Conservation (phyloP, 2,329 filamentous ascomycete genomes). For the Didymella exigua region DNA sequence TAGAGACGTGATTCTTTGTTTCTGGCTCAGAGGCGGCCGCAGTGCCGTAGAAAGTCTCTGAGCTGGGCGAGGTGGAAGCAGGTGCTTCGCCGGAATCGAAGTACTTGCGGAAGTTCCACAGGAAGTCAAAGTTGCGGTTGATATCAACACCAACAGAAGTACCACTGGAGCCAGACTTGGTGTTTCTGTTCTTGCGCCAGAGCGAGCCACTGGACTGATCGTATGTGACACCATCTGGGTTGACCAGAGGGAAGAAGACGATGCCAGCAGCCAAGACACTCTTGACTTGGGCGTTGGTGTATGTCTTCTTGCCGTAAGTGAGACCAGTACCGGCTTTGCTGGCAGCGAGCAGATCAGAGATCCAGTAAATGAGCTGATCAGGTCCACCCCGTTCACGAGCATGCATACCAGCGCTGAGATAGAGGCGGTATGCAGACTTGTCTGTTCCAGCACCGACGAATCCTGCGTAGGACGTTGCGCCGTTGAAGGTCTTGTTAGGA, state of each 20-base stretch:
- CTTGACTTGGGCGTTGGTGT: constrained; percentile 59
- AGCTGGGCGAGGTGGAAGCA: constrained; percentile 53
- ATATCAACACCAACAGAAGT: constrained; percentile 41
- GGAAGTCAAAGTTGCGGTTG: constrained; percentile 57
- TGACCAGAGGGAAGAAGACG: constrained; percentile 54
- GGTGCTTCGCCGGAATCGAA: constrained; percentile 47
- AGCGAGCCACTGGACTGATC: constrained; percentile 41
- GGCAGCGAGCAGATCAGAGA: constrained; percentile 62
- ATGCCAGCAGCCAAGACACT: constrained; percentile 60
- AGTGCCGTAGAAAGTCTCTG: constrained; percentile 59
- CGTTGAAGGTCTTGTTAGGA: constrained; percentile 54
- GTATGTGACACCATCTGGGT: constrained; percentile 46
- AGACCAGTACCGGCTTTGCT: constrained; percentile 57
- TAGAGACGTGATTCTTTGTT: constrained; percentile 60
- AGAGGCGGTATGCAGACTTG: constrained; percentile 53
- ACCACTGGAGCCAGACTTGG: constrained; percentile 47
- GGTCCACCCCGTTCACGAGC: constrained; percentile 64
- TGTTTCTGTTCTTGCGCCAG: constrained; percentile 48
- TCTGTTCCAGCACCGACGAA: constrained; percentile 55
- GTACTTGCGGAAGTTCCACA: constrained; percentile 61
- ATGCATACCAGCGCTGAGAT: constrained; percentile 61
- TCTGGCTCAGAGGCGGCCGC: constrained; percentile 62
- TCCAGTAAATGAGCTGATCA: constrained; percentile 63
- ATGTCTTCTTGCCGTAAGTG: constrained; percentile 59
- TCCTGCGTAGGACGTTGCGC: constrained; percentile 49